These are phyloP conservation scores for Dimocarpus longan DNA, from an alignment of 345 rosid genomes.

Conservation along the genomic window DNA sequence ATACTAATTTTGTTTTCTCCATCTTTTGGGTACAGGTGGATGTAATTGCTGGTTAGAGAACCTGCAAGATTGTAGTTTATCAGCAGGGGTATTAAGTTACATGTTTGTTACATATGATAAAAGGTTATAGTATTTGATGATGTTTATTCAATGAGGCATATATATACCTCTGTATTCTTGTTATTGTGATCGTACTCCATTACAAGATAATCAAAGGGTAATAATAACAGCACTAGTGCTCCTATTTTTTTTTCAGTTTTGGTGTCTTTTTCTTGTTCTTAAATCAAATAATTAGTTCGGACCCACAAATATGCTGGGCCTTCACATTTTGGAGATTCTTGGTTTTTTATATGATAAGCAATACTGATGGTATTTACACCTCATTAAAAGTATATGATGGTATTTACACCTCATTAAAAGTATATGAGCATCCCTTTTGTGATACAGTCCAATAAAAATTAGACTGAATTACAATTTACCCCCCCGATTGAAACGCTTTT, in stretches of 20 bases:
- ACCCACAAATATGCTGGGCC: no score
- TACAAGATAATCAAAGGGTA: not conserved
- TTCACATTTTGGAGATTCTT: no score
- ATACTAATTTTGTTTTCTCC: not conserved
- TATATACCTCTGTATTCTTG: constrained; percentile 16
- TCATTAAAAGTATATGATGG: no score
- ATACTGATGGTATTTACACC: no score
- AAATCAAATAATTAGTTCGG: no score
- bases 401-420: no score
- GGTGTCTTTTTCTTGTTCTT: not conserved
- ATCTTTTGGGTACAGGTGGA: constrained; percentile 14
- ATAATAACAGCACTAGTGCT: not conserved
- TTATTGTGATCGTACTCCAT: constrained; percentile 7
- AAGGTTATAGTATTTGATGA: not conserved
- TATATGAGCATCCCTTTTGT: no score
- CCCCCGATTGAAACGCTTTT: no score
- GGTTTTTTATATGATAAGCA: no score
- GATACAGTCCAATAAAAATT: no score
- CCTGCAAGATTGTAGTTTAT: not conserved
- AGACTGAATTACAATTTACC: no score
- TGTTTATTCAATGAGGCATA: not conserved
- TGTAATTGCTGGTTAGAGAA: not conserved
- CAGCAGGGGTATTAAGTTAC: not conserved
- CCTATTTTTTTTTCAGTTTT: not conserved
- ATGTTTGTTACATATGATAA: not conserved